A percentile compares a stretch with the other conserved stretches of the same genome.
Evolutionary conservation across 306 rosid genomes (phyloP).

Genomic region (Citrullus mucosospermus): DNA sequence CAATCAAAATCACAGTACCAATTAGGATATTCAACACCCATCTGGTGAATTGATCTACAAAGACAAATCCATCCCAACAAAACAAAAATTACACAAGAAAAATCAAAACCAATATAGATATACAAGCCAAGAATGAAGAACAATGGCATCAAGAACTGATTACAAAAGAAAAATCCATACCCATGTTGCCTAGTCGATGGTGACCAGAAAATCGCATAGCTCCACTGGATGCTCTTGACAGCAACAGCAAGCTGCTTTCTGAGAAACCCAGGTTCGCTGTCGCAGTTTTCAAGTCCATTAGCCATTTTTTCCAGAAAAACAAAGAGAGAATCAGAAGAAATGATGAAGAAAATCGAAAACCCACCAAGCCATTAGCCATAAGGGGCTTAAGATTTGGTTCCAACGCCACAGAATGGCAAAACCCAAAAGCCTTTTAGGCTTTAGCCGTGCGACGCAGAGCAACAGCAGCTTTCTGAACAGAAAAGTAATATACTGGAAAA

Average conservation of each 20-base stretch:
- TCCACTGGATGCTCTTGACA: constrained; percentile 77
- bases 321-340: neutral
- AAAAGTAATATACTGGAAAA: constrained; percentile 7
- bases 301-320: constrained; percentile 22
- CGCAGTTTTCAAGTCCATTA: constrained; percentile 26
- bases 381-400: neutral
- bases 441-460: constrained; percentile 5
- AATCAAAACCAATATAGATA: neutral
- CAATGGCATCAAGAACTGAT: neutral
- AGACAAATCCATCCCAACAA: neutral
- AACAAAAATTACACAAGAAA: neutral
- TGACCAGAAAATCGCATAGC: constrained; percentile 86
- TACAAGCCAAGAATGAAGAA: neutral
- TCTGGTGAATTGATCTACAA: neutral
- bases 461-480: constrained; percentile 7
- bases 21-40: neutral
- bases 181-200: constrained; percentile 48
- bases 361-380: constrained; percentile 8
- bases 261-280: constrained; percentile 28
- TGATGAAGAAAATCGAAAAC: neutral
- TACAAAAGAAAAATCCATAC: constrained; percentile 18
- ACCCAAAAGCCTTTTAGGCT: constrained; percentile 3
- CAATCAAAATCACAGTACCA: neutral
- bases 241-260: constrained; percentile 64
- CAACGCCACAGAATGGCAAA: neutral